These are phyloP conservation scores for Davidsoniella virescens DNA, from an alignment of 2,329 filamentous ascomycete species.

Conservation along the genomic window DNA sequence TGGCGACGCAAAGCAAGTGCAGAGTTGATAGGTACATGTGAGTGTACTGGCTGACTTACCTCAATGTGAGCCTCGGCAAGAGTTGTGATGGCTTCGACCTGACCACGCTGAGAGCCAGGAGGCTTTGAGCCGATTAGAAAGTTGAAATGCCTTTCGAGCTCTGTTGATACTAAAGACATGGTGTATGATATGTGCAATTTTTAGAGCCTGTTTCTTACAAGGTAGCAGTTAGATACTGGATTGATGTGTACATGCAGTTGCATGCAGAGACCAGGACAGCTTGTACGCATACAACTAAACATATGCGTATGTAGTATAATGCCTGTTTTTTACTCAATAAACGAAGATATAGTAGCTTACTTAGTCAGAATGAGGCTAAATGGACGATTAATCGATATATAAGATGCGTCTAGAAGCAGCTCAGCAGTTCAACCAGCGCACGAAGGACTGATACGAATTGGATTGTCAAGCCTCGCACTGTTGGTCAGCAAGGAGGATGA, in stretches of 20 bases:
- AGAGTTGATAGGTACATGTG: background rate
- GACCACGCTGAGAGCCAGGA: conserved; percentile 83
- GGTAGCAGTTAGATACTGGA: background rate
- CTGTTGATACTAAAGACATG: conserved; percentile 75
- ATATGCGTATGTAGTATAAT: too few relatives aligned
- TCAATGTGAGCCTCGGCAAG: conserved; percentile 82
- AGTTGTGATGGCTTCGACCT: conserved; percentile 72
- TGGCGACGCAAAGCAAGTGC: background rate
- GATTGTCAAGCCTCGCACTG: too few relatives aligned
- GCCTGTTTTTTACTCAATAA: background rate
- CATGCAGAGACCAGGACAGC: too few relatives aligned
- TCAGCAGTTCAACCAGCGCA: too few relatives aligned
- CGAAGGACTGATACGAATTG: too few relatives aligned
- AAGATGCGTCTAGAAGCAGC: too few relatives aligned
- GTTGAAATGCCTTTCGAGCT: conserved; percentile 78
- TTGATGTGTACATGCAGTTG: background rate
- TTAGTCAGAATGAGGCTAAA: background rate
- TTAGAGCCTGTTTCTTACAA: background rate
- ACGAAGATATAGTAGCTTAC: background rate
- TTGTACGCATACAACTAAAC: too few relatives aligned
- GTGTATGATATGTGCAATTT: conserved; percentile 14
- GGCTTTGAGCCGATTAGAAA: conserved; percentile 84
- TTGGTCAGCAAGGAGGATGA: too few relatives aligned
- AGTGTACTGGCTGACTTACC: conserved; percentile 34
- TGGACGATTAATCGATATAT: background rate